These are phyloP conservation scores for Hymenoscyphus fraxineus DNA, from an alignment of 2,329 filamentous ascomycete species.

Conservation along the genomic window DNA sequence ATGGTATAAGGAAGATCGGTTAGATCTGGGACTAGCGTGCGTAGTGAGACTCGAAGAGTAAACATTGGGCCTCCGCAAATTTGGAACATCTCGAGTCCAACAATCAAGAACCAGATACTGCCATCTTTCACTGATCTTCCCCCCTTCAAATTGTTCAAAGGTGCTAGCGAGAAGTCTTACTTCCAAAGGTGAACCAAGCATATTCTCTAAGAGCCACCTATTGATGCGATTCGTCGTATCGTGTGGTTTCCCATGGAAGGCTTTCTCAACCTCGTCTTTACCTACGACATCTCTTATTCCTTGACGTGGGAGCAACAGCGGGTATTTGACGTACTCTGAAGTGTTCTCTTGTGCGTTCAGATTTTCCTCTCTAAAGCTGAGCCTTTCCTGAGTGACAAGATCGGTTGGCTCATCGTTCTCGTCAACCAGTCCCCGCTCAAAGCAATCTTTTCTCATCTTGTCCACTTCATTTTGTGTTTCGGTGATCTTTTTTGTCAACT, in stretches of 20 bases:
- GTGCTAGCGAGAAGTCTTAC: conserved; percentile 22
- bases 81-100: conserved; percentile 24
- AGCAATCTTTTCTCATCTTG: conserved; percentile 17
- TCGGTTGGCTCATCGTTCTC: conserved; percentile 22
- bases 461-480: conserved; percentile 10
- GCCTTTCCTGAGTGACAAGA: conserved; percentile 13
- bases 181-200: conserved; percentile 23
- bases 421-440: conserved; percentile 23
- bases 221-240: conserved; percentile 18
- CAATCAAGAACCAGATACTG: conserved; percentile 17
- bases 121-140: conserved; percentile 13
- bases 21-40: background rate
- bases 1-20: background rate
- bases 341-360: conserved; percentile 8
- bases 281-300: background rate
- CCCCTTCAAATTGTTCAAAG: conserved; percentile 7
- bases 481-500: conserved; percentile 14
- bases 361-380: conserved; percentile 4
- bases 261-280: background rate
- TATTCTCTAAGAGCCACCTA: conserved; percentile 23
- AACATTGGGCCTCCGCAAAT: background rate
- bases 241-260: conserved; percentile 7
- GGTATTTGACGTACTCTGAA: conserved; percentile 25
- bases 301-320: conserved; percentile 17
- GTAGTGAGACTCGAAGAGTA: conserved; percentile 5